Base-by-base conservation (phyloP, 352 stramenopile species). In the Globisporangium rhizosaccharum region DNA sequence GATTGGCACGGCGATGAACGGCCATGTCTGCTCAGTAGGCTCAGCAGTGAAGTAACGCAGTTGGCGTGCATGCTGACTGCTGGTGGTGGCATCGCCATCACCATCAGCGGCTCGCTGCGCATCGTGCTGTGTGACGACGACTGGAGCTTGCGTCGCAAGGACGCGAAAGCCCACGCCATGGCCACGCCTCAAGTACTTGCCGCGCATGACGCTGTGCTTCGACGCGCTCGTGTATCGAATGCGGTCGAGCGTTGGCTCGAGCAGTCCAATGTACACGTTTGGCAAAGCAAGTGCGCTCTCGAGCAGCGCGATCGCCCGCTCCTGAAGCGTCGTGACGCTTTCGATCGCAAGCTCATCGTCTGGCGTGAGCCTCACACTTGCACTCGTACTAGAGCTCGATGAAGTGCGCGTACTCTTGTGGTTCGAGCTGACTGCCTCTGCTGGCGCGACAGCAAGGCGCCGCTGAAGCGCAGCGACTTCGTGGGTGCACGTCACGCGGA, bases 1-100 rank as follows among this genome's bases (percentile, higher is more conserved):
- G 20, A 94, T 51, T 0, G 82, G 79, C 0, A 92, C 75, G 8
- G 73, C 69, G 28, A 94, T 72, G 53, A 90, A 88, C 14, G 84
- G 84, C 79, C 80, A 88, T 6, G 76, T 74, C 0, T 63, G 65
- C 2, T 47, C 48, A 3, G 62, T 53, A 2, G 39, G 52, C 17
- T 73, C 67, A 25, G 50, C 66, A 5, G 72, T 68, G 46, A 84
- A 91, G 28, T 67, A 70, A 0, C 79, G 70, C 1, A 87, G 55
- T n/a, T 65, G 70, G 41, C 47, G 59, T 7, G 59, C 56, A 18
- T 37, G n/a, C 6, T 28, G 11, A 10, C 17, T 25, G 23, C 30
- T 18, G 7, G 2, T 58, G 23, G 11, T 57, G 15, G 6, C n/a
- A 3, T 20, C 11, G 6, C 25, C 17, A 9, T 46, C n/a, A 0